Evolutionary conservation across 208 protist species (phyloP), one percentile per base, ranked within the genome.

Genomic region (Crithidia thermophila): DNA sequence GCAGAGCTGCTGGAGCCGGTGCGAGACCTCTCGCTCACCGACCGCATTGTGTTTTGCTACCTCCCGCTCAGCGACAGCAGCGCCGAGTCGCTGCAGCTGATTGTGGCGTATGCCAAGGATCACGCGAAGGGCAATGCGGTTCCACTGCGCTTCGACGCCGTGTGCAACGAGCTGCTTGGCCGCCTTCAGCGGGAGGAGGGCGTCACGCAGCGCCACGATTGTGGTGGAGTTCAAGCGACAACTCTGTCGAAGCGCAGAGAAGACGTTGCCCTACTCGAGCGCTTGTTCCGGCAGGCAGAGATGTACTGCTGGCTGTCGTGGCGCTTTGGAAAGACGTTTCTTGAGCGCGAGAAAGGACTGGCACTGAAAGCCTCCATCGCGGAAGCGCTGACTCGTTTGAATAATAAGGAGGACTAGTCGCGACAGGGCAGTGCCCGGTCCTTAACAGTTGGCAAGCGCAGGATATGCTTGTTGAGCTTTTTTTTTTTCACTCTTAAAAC

Each of bases 221-320:
- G n/a, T n/a, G n/a, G n/a, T n/a, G n/a, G 31, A 55, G 28, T 10
- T 49, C 1, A 13, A 40, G 31, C 18, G 11, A 27, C 65, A 50
- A 37, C 45, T n/a, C 33, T 25, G 7, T 4, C 13, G 47, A 28
- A 34, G 39, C 31, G 9, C 9, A 18, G 37, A 18, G 57, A 78
- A n/a, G 25, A 45, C 4, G 21, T 43, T 6, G 43, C 27, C 7
- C 58, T 61, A 25, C 69, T 90, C 11, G 89, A 94, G 67, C 50
- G 69, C 27, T 25, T 83, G 7, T 93, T 90, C 65, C 75, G 75
- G 28, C 75, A 82, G 25, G 78, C 83, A 9, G 85, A 94, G 62
- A 82, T 88, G 73, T 95, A 97, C 68, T 89, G 82, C 50, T 97
- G 92, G 92, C 78, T 97, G 20, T 77, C 82, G 30, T 97, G 87